Conservation (phyloP, 73 alveolate species). For the Stentor coeruleus region DNA sequence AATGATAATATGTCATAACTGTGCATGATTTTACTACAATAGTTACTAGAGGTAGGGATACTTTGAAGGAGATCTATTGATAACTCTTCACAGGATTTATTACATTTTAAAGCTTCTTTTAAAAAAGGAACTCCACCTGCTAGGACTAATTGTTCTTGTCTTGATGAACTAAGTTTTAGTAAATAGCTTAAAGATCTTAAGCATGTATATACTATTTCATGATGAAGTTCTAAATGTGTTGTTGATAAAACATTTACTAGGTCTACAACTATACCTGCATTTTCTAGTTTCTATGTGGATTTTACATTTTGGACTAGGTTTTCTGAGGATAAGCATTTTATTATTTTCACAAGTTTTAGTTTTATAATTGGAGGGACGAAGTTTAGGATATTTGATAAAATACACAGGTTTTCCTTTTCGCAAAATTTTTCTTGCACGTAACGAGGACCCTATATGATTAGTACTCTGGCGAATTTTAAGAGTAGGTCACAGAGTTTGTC, state of each 20-base stretch:
- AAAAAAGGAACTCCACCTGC: not conserved
- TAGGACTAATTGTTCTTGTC: slow-evolving; percentile 18
- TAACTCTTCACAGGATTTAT: not conserved
- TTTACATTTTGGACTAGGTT: not conserved
- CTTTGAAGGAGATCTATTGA: not conserved
- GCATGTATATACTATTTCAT: not conserved
- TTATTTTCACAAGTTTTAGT: not conserved
- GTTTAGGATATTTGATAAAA: not conserved
- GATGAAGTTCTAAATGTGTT: not conserved
- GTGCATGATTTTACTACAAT: slow-evolving; percentile 8
- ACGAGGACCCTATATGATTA: not conserved
- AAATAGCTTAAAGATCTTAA: not conserved
- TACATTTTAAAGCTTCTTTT: not conserved
- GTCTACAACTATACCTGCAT: slow-evolving; percentile 12
- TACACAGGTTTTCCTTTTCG: not conserved
- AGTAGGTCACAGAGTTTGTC: not conserved
- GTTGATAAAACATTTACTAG: not conserved
- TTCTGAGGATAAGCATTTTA: not conserved
- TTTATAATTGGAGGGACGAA: not conserved
- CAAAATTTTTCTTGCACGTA: slow-evolving; percentile 8
- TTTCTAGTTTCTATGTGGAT: not conserved
- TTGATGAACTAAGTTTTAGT: not conserved
- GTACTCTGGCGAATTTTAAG: not conserved
- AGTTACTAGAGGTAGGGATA: not conserved
- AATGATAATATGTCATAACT: not conserved